Base-by-base conservation (phyloP, 163 green algal species). In the Picocystis sp. region DNA sequence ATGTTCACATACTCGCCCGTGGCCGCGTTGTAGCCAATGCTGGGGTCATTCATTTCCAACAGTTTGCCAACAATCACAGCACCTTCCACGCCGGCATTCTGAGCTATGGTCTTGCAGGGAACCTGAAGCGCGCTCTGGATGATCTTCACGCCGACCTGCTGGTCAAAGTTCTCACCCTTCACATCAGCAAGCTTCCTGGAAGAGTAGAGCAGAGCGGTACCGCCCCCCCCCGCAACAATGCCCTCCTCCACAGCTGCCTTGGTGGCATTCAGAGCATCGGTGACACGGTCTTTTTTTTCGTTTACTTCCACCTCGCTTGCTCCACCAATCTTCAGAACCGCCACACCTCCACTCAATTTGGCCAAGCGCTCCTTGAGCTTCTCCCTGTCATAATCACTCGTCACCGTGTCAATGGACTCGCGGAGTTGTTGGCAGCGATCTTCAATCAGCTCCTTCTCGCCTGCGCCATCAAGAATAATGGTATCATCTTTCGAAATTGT, bases 231-330 rank as follows among this genome's bases (percentile, higher is more conserved):
- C 34, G 90, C 80, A 50, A 99, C 91, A 53, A 99, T 99, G 66
- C 90, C 90, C 75, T 99, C 90, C 71, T 97, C 91, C 22, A 98
- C 90, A 14, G 90, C 90, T 2, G 89, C 89, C 80, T 96, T 96
- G 78, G 90, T 99, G 19, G 90, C 90, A 64, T 98, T 97, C 41
- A 98, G 79, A 15, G 89, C 89, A 58, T 98, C 89, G 21, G 77
- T 81, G 19, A 99, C 89, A 25, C 90, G 82, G 78, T 98, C 90
- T 78, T 98, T 97, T 75, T 93, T 94, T 80, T 98, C 89, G 5
- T 72, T 64, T 17, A 97, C 87, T 73, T 97, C 88, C 24, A 98
- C 84, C 68, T 99, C 91, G 48, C 60, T 81, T 22, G 75, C 86
- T 11, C 90, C 90, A 21, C 89, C 90, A 22, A 90, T 81, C 81